These are phyloP conservation scores for Chalciporus sphaerocephalus DNA, from an alignment of 768 basidiomycete genomes.

Conservation along the genomic window DNA sequence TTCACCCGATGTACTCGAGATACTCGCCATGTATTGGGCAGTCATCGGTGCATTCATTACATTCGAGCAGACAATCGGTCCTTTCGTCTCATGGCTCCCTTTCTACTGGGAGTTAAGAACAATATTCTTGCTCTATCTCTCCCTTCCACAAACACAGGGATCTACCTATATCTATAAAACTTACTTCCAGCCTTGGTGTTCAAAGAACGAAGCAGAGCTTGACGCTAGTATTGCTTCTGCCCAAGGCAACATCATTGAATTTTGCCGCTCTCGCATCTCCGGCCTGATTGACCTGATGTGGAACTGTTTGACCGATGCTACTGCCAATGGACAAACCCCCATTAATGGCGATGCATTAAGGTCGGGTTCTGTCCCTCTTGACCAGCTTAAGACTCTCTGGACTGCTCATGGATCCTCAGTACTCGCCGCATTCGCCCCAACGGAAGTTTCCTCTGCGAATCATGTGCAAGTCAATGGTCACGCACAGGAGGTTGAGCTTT, in stretches of 20 bases:
- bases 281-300: conserved; percentile 46
- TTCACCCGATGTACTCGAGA: conserved; percentile 49
- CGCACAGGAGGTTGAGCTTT: background rate
- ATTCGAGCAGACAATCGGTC: conserved; percentile 59
- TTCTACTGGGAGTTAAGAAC: conserved; percentile 76
- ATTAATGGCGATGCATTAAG: conserved; percentile 22
- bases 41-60: conserved; percentile 58
- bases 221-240: conserved; percentile 55
- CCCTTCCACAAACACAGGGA: conserved; percentile 72
- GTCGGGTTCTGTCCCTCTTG: conserved; percentile 18
- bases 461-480: conserved; percentile 9
- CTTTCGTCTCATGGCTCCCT: conserved; percentile 68
- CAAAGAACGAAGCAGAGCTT: conserved; percentile 53
- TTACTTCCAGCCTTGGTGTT: conserved; percentile 59
- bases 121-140: conserved; percentile 60
- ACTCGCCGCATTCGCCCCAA: conserved; percentile 29
- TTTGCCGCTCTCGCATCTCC: conserved; percentile 48
- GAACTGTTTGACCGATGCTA: conserved; percentile 41
- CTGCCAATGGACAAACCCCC: conserved; percentile 25
- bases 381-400: conserved; percentile 38
- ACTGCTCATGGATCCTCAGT: conserved; percentile 39
- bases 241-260: conserved; percentile 51
- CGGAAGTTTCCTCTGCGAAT: conserved; percentile 1
- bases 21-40: conserved; percentile 61
- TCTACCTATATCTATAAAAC: conserved; percentile 60